Conservation (phyloP, 805 yeast genomes). For the Spathaspora girioi region DNA sequence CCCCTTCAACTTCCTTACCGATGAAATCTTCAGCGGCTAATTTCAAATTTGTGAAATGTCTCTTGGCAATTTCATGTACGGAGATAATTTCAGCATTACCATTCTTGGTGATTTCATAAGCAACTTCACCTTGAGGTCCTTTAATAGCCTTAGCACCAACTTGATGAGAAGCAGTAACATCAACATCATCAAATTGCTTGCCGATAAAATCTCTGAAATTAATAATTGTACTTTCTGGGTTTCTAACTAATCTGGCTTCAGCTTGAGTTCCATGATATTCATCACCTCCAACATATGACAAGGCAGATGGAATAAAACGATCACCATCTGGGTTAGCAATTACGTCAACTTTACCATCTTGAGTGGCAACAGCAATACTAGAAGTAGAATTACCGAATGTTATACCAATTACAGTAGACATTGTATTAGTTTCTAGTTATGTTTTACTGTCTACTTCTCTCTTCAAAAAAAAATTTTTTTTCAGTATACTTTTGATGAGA, state of each 20-base stretch:
- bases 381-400: slow-evolving; percentile 96
- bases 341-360: slow-evolving; percentile 91
- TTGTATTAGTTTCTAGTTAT: slow-evolving; percentile 6
- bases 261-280: slow-evolving; percentile 99
- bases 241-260: slow-evolving; percentile 84
- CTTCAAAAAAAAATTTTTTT: slow-evolving; percentile 1
- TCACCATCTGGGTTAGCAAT: slow-evolving; percentile 99
- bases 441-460: neutral
- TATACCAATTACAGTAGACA: slow-evolving; percentile 75
- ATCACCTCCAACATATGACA: slow-evolving; percentile 89
- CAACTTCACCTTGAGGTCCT: slow-evolving; percentile 59
- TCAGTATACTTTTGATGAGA: slow-evolving; percentile 2
- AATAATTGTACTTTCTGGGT: slow-evolving; percentile 78
- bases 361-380: slow-evolving; percentile 81
- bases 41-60: slow-evolving; percentile 80
- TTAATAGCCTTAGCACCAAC: slow-evolving; percentile 60
- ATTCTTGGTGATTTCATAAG: slow-evolving; percentile 57
- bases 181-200: slow-evolving; percentile 63
- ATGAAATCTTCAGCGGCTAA: slow-evolving; percentile 90
- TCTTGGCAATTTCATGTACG: slow-evolving; percentile 73
- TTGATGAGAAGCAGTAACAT: slow-evolving; percentile 48
- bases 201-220: slow-evolving; percentile 95
- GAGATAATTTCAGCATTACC: slow-evolving; percentile 52
- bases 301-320: slow-evolving; percentile 89
- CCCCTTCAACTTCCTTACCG: slow-evolving; percentile 77